These are phyloP conservation scores for Picochlorum sp. DNA, from an alignment of 139 green algal species.

Conservation along the genomic window DNA sequence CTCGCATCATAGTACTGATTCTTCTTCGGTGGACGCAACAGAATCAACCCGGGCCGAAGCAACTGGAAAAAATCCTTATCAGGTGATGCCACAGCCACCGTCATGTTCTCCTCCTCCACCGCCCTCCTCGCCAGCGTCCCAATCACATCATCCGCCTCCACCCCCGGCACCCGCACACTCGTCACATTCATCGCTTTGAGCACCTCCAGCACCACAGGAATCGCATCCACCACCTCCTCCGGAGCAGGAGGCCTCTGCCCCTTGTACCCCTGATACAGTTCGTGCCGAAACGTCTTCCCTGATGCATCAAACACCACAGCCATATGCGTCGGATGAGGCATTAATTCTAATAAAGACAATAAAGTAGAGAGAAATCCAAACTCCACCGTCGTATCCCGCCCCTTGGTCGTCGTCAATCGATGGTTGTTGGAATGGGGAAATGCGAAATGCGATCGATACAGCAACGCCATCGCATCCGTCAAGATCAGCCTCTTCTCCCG, in stretches of 20 bases:
- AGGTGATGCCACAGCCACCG: slow-evolving; percentile 49
- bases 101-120: slow-evolving; percentile 27
- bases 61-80: slow-evolving; percentile 73
- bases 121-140: slow-evolving; percentile 35
- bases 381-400: slow-evolving; percentile 39
- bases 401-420: slow-evolving; percentile 17
- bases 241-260: slow-evolving; percentile 39
- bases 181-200: slow-evolving; percentile 38
- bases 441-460: slow-evolving; percentile 49
- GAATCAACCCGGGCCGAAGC: slow-evolving; percentile 40
- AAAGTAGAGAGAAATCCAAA: slow-evolving; percentile 44
- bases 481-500: slow-evolving; percentile 30
- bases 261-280: slow-evolving; percentile 57
- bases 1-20: not conserved
- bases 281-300: slow-evolving; percentile 54
- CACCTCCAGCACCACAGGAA: slow-evolving; percentile 31
- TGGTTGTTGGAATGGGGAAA: slow-evolving; percentile 16
- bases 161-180: slow-evolving; percentile 36
- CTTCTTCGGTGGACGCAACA: slow-evolving; percentile 46
- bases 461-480: slow-evolving; percentile 39
- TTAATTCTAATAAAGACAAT: slow-evolving; percentile 34
- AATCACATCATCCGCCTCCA: slow-evolving; percentile 68
- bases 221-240: slow-evolving; percentile 22
- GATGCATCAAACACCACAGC: slow-evolving; percentile 54
- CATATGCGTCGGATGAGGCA: slow-evolving; percentile 47